Conservation (phyloP, 108 stramenopile species). For the Skeletonema costatum region DNA sequence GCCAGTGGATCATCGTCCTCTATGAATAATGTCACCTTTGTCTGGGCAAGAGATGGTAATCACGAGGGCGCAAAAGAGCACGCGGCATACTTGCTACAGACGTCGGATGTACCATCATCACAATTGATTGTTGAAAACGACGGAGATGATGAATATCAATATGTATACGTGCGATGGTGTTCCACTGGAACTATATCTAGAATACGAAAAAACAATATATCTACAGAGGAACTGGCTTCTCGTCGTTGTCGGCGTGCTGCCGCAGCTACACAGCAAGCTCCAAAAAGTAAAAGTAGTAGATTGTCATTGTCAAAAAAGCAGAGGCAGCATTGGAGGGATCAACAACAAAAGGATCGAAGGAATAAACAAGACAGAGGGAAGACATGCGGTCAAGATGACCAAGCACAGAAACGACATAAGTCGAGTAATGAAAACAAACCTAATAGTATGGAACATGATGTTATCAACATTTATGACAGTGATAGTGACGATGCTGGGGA, state of each 20-base stretch:
- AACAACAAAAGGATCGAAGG: not conserved
- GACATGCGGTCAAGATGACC: not conserved
- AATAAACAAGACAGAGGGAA: not conserved
- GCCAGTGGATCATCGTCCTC: not conserved
- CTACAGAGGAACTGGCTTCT: not conserved
- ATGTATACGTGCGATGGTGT: not conserved
- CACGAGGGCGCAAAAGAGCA: not conserved
- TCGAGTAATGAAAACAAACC: not conserved
- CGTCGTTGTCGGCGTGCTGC: not conserved
- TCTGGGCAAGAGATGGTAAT: not conserved
- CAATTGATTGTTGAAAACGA: not conserved
- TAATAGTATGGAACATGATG: not conserved
- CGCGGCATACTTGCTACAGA: not conserved
- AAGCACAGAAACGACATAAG: not conserved
- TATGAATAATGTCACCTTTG: not conserved
- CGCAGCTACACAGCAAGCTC: not conserved
- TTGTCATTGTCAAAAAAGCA: not conserved
- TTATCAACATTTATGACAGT: not conserved
- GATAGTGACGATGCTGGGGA: not conserved
- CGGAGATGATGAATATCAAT: not conserved
- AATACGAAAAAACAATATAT: not conserved
- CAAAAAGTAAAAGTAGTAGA: not conserved
- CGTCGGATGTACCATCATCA: not conserved
- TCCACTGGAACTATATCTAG: not conserved
- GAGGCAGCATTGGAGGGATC: conserved; percentile 2